Percentiles rank a stretch among this genome's conserved stretches.
phyloP scores from a whole-genome alignment of 73 alveolate genomes.

The Halteria grandinella region DNA sequence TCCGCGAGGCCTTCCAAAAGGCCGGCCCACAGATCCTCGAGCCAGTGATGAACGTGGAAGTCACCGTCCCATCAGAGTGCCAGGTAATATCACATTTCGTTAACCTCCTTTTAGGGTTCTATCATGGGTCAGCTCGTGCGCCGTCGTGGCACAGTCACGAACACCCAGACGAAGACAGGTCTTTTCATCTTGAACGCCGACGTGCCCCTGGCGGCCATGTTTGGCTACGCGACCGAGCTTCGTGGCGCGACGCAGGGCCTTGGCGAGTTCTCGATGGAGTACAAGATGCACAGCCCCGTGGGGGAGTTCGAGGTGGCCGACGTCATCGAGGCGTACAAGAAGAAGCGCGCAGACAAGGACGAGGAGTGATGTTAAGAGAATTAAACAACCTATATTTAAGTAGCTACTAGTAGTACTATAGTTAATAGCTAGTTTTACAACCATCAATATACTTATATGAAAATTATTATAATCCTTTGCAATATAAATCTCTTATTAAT shows the following conservation, averaged over 20 bases:
- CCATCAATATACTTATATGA: too few relatives aligned
- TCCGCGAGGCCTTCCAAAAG: conserved; percentile 78
- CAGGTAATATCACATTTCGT: too few relatives aligned
- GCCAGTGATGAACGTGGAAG: conserved; percentile 93
- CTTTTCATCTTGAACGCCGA: conserved; percentile 77
- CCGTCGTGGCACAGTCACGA: conserved; percentile 86
- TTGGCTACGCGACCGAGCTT: conserved; percentile 94
- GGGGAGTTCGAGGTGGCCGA: conserved; percentile 72
- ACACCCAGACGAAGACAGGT: conserved; percentile 77
- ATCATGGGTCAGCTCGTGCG: conserved; percentile 75
- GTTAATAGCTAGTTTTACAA: too few relatives aligned
- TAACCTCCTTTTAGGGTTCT: too few relatives aligned
- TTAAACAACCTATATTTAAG: too few relatives aligned
- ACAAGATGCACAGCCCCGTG: conserved; percentile 80
- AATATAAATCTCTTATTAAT: too few relatives aligned
- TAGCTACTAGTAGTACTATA: too few relatives aligned
- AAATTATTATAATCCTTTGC: too few relatives aligned
- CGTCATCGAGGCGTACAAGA: conserved; percentile 59
- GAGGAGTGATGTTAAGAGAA: conserved; percentile 16
- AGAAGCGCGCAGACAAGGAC: conserved; percentile 58
- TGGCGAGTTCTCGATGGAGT: conserved; percentile 97
- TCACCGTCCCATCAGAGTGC: conserved; percentile 77
- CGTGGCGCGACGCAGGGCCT: conserved; percentile 94
- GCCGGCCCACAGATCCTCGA: conserved; percentile 91
- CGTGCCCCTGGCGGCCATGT: conserved; percentile 86